Evolutionary conservation across 2,329 filamentous ascomycete genomes (phyloP), one percentile per base, ranked within the genome.

Genomic region (Fusarium sp.): DNA sequence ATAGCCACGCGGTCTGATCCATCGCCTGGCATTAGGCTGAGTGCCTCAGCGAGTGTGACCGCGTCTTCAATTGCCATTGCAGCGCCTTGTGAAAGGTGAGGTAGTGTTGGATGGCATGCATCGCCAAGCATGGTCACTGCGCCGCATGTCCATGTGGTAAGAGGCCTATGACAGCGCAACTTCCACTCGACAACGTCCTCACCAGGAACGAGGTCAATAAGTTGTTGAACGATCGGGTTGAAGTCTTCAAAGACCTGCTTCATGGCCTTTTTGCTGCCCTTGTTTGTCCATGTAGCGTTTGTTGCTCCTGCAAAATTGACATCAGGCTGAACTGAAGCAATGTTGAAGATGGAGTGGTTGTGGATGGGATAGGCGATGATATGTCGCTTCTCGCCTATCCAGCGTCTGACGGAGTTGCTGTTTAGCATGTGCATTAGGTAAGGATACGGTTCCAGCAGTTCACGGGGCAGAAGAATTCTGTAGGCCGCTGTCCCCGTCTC

Each of bases 331-430:
- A 45, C 58, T 0, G 68, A 68, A 1, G 63, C 63, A 22, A 71
- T 56, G 35, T 72, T 72, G 48, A 64, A 71, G 16, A 72, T 64
- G 14, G 28, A 39, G 11, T 72, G 69, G 13, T 68, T 68, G 36
- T 71, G 68, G 7, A 72, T 72, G 0, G 69, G 63, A 26, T 72
- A 71, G 4, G 68, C 68, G 7, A 71, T 71, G 2, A 71, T 53
- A 2, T 72, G 69, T 15, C 69, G 54, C 7, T 64, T 57, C 2
- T 58, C 39, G 14, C 69, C 69, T 31, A 72, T 72, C 69, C 69
- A 72, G 0, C 69, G 31, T 4, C 68, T 22, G 0, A 57, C 68
- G 0, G 58, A 28, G 12, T 72, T 61, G 16, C 69, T 68, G 3
- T 72, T 64, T 1, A 71, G 26, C 41, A 72, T 33, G 20, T 63